Evolutionary conservation across 176 grass and related monocot genomes (phyloP).

Genomic region (Bromus sterilis): DNA sequence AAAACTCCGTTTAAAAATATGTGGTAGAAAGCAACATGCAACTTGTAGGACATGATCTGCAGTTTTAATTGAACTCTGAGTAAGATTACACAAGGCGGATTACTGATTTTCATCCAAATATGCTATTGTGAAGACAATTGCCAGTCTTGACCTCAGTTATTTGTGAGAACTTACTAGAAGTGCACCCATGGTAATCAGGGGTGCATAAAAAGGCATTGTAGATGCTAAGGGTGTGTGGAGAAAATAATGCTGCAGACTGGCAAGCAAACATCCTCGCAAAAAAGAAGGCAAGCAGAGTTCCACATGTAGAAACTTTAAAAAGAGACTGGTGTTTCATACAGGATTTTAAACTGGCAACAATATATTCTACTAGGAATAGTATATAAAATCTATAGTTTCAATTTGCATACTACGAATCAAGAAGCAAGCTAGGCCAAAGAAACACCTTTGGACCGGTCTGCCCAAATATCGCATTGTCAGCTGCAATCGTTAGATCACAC

Average conservation of each 20-base stretch:
- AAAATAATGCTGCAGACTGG: not conserved
- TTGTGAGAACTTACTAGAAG: not conserved
- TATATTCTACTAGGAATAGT: not conserved
- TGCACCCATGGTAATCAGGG: not conserved
- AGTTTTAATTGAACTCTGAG: not conserved
- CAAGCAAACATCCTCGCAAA: not conserved
- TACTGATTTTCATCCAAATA: not conserved
- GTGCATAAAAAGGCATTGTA: not conserved
- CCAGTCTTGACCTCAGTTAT: not conserved
- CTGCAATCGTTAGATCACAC: conserved; percentile 81
- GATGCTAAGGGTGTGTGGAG: not conserved
- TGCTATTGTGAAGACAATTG: not conserved
- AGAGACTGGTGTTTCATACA: not conserved
- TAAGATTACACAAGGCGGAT: not conserved
- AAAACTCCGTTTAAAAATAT: too few species aligned
- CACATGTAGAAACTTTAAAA: not conserved
- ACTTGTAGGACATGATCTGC: too few species aligned
- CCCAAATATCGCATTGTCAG: conserved; percentile 87
- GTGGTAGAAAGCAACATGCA: too few species aligned
- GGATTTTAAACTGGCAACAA: not conserved
- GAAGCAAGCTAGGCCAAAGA: not conserved
- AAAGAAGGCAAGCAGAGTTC: not conserved
- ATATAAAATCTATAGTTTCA: not conserved
- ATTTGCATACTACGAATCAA: not conserved
- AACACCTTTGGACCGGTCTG: conserved; percentile 87